Conservation (phyloP, 495 filamentous ascomycete genomes). For the Penicillium atrosanguineum region DNA sequence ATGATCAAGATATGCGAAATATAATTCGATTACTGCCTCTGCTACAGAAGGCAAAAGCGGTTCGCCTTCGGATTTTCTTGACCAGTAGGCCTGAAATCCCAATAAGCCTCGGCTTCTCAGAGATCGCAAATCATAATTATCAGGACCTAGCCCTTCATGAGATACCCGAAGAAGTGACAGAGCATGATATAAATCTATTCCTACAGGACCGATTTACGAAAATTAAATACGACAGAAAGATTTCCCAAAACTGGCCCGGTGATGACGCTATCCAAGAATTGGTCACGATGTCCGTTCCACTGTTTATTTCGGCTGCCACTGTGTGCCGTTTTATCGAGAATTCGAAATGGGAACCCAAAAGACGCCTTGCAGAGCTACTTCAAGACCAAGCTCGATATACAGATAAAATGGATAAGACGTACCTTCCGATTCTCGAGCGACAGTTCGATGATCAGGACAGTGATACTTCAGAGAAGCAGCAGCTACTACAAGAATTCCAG, state of each 20-base stretch:
- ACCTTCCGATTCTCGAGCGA: constrained; percentile 14
- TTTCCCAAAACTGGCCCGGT: constrained; percentile 43
- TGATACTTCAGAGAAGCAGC: not conserved
- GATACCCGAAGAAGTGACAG: constrained; percentile 10
- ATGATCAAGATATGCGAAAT: constrained; percentile 32
- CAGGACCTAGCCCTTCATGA: constrained; percentile 13
- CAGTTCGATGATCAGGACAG: not conserved
- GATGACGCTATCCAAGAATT: constrained; percentile 8
- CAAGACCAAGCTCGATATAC: constrained; percentile 9
- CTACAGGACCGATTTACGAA: constrained; percentile 22
- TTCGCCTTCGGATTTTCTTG: constrained; percentile 31
- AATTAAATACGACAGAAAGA: constrained; percentile 16
- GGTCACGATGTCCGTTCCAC: constrained; percentile 18
- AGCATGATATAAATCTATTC: constrained; percentile 30
- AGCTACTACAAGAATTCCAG: constrained; percentile 20
- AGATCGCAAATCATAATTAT: constrained; percentile 11
- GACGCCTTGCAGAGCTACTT: constrained; percentile 14
- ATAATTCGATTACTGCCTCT: constrained; percentile 37
- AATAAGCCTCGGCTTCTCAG: constrained; percentile 33
- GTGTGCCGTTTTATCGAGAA: constrained; percentile 26
- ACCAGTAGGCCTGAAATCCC: constrained; percentile 47
- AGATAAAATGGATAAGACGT: constrained; percentile 23
- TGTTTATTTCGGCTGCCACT: constrained; percentile 36
- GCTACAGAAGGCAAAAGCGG: constrained; percentile 8
- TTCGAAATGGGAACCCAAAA: not conserved